A percentile compares a stretch with the other conserved stretches of the same genome.
Evolutionary conservation across 768 basidiomycete species (phyloP).

Genomic region (Tylopilus vinaceipallidus): DNA sequence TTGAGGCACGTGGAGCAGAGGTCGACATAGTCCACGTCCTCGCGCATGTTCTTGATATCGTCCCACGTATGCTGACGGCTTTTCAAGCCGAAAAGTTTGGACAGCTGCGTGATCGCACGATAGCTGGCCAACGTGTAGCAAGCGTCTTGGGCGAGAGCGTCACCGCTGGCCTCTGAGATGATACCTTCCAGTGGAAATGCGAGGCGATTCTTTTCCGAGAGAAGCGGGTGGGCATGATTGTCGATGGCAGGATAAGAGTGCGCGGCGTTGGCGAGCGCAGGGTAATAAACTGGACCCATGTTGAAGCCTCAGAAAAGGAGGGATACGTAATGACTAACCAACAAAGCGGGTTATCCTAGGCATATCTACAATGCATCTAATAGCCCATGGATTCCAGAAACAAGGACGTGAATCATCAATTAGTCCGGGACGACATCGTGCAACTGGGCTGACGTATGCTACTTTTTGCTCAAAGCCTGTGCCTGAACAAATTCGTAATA

Average conservation of each 20-base stretch:
- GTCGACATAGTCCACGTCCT: slow-evolving; percentile 46
- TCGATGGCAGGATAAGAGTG: slow-evolving; percentile 59
- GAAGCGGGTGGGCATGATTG: slow-evolving; percentile 77
- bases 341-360: neutral
- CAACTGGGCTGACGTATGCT: too few relatives aligned
- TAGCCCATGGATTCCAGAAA: too few relatives aligned
- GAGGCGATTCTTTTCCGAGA: slow-evolving; percentile 44
- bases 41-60: slow-evolving; percentile 49
- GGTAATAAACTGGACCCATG: slow-evolving; percentile 18
- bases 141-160: slow-evolving; percentile 50
- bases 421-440: too few relatives aligned
- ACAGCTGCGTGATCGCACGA: slow-evolving; percentile 56
- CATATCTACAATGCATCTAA: too few relatives aligned
- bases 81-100: slow-evolving; percentile 45
- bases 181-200: slow-evolving; percentile 59
- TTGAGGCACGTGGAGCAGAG: slow-evolving; percentile 58
- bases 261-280: slow-evolving; percentile 15
- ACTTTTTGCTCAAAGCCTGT: slow-evolving; percentile 60
- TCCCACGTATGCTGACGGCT: slow-evolving; percentile 49
- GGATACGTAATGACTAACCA: slow-evolving; percentile 8
- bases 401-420: too few relatives aligned
- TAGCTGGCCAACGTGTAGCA: slow-evolving; percentile 56
- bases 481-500: slow-evolving; percentile 90
- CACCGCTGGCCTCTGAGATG: slow-evolving; percentile 60
- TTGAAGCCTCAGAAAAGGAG: neutral